A percentile compares a stretch with the other conserved stretches of the same genome.
phyloP scores from a whole-genome alignment of 2,329 filamentous ascomycete species.

The Paraconiothyrium sp. region DNA sequence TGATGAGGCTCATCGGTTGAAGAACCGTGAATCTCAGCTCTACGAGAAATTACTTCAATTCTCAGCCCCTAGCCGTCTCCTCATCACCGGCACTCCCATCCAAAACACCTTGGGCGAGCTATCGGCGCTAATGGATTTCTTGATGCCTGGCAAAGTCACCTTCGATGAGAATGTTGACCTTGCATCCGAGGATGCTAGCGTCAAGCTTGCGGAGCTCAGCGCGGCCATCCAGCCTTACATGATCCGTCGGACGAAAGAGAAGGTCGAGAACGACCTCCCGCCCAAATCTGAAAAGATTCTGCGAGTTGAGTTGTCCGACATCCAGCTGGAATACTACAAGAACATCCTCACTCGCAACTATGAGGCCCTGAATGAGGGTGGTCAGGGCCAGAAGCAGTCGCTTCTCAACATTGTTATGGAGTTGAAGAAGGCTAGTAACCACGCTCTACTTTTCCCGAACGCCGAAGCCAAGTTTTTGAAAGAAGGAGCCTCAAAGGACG shows the following conservation, averaged over 20 bases:
- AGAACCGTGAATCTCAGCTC: conserved; percentile 94
- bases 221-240: conserved; percentile 92
- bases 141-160: conserved; percentile 92
- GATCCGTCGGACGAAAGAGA: conserved; percentile 94
- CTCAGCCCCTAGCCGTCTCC: conserved; percentile 83
- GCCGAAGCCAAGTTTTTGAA: conserved; percentile 89
- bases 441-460: conserved; percentile 96
- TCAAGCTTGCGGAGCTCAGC: conserved; percentile 87
- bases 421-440: conserved; percentile 98
- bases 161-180: conserved; percentile 95
- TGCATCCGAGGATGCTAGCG: conserved; percentile 79
- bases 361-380: conserved; percentile 88
- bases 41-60: conserved; percentile 88
- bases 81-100: conserved; percentile 97
- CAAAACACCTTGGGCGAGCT: conserved; percentile 96
- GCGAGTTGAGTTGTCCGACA: conserved; percentile 93
- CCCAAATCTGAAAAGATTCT: conserved; percentile 99
- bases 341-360: conserved; percentile 98
- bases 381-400: conserved; percentile 91
- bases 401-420: conserved; percentile 99
- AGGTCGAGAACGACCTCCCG: conserved; percentile 94
- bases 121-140: conserved; percentile 90
- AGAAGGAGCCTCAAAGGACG: conserved; percentile 83
- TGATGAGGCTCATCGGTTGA: conserved; percentile 95
- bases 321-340: conserved; percentile 98